Conservation (phyloP, 805 yeast species). For the Kluyveromyces starmeri region DNA sequence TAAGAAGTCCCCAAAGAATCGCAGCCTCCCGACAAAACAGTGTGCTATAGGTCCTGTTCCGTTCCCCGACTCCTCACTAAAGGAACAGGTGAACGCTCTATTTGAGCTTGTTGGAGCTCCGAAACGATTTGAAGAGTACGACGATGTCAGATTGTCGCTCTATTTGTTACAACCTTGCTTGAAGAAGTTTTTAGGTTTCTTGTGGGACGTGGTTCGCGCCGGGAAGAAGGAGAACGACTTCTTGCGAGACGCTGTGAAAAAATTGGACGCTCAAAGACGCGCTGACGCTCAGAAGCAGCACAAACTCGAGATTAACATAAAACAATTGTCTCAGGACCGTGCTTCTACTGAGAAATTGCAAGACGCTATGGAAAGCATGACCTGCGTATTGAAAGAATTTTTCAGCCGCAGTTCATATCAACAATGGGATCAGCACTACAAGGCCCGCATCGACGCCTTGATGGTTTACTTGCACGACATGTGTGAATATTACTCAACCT, state of each 20-base stretch:
- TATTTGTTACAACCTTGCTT: slow-evolving; percentile 3
- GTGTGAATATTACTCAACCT: slow-evolving; percentile 1
- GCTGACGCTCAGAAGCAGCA: background rate
- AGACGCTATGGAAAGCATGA: slow-evolving; percentile 4
- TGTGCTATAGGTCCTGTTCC: slow-evolving; percentile 4
- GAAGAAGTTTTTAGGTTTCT: slow-evolving; percentile 2
- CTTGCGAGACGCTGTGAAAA: background rate
- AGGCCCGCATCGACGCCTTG: slow-evolving; percentile 1
- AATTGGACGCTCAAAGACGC: background rate
- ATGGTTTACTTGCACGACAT: slow-evolving; percentile 4
- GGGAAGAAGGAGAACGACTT: slow-evolving; percentile 2
- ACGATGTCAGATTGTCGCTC: slow-evolving; percentile 4
- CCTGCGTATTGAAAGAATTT: slow-evolving; percentile 1
- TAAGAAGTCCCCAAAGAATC: background rate
- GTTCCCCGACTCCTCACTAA: slow-evolving; percentile 1
- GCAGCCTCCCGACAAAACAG: background rate
- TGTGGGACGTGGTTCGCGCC: background rate
- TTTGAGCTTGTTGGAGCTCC: slow-evolving; percentile 4
- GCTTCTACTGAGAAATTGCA: background rate
- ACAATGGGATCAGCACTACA: background rate
- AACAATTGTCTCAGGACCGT: background rate
- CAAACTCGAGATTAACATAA: background rate
- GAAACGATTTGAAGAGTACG: slow-evolving; percentile 1
- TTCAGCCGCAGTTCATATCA: background rate
- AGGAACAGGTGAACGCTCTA: slow-evolving; percentile 1